Evolutionary conservation across 2,329 filamentous ascomycete species (phyloP).

Genomic region (Pyrenophora graminea): DNA sequence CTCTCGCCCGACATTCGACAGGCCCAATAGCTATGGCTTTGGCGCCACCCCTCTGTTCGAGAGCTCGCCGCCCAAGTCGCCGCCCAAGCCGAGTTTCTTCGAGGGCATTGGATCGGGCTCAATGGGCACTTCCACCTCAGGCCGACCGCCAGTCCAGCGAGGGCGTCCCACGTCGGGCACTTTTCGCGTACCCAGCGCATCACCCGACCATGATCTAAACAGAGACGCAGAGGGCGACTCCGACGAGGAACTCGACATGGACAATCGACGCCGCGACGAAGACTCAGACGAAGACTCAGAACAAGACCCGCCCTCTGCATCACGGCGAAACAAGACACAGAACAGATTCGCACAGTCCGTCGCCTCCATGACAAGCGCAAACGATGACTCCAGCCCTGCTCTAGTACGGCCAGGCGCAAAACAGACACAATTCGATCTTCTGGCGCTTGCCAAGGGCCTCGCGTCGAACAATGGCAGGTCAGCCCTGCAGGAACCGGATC

Average conservation of each 20-base stretch:
- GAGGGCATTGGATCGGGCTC: constrained; percentile 35
- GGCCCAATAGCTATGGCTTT: constrained; percentile 25
- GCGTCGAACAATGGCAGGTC: constrained; percentile 62
- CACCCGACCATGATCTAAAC: constrained; percentile 20
- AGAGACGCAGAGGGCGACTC: constrained; percentile 47
- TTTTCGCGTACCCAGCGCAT: constrained; percentile 45
- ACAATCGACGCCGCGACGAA: constrained; percentile 1
- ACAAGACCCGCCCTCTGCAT: constrained; percentile 51
- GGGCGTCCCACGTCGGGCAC: constrained; percentile 31
- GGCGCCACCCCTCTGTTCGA: constrained; percentile 23
- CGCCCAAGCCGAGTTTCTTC: constrained; percentile 35
- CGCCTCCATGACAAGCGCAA: constrained; percentile 45
- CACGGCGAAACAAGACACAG: constrained; percentile 30
- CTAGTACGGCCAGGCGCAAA: constrained; percentile 37
- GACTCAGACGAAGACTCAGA: constrained; percentile 45
- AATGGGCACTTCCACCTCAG: constrained; percentile 35
- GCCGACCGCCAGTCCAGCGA: constrained; percentile 34
- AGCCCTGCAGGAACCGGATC: constrained; percentile 68
- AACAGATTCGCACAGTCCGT: constrained; percentile 38
- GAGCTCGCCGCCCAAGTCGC: constrained; percentile 46
- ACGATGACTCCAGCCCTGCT: constrained; percentile 25
- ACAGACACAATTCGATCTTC: constrained; percentile 65
- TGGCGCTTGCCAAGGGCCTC: constrained; percentile 72
- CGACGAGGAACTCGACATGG: constrained; percentile 22
- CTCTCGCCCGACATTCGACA: constrained; percentile 50